Base-by-base conservation (phyloP, 768 basidiomycete species). In the Hygrophoropsis aurantiaca region DNA sequence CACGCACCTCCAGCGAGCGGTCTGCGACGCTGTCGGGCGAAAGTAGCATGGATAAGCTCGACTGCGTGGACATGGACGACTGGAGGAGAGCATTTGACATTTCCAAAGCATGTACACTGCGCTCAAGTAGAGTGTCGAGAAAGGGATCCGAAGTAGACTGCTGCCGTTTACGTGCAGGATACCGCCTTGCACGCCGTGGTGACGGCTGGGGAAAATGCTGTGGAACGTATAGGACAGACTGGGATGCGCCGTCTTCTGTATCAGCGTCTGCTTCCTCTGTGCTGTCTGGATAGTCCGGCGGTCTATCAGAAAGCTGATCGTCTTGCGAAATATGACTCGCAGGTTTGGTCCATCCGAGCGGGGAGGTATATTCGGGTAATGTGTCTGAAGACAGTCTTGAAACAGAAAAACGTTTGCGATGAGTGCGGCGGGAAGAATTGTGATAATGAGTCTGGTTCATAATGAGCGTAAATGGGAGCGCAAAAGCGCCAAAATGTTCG, bases 91-190 rank as follows among this genome's bases (percentile, higher is more conserved):
- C 77, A 48, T 92, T 92, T 4, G 90, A 92, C 74, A 90, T 83
- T 61, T 92, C 90, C 8, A 93, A 73, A 1, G 90, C 90, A 65
- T 90, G 82, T 11, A 92, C 87, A 53, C 87, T 90, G 52, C 90
- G 81, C 48, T 82, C 87, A 2, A 92, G 75, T 13, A 92, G 71
- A n/a, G 84, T 77, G 64, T 92, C 90, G 21, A 90, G 75, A 56
- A 78, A 82, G 11, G 78, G 77, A 60, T 86, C 83, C 40, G 69
- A 62, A 18, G 65, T 41, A 25, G 49, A 61, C 40, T 56, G 55
- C 18, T 51, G 45, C 39, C 65, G 56, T 47, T 66, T 60, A 48
- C 61, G 58, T 26, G 66, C 54, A 32, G 57, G 43, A 42, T 62
- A 56, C 25, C 68, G 57, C 51, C 66, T 61, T 16, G 59, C 40